Evolutionary conservation across 2,329 filamentous ascomycete species (phyloP), one percentile per base, ranked within the genome.

Genomic region (Nothophoma quercina): DNA sequence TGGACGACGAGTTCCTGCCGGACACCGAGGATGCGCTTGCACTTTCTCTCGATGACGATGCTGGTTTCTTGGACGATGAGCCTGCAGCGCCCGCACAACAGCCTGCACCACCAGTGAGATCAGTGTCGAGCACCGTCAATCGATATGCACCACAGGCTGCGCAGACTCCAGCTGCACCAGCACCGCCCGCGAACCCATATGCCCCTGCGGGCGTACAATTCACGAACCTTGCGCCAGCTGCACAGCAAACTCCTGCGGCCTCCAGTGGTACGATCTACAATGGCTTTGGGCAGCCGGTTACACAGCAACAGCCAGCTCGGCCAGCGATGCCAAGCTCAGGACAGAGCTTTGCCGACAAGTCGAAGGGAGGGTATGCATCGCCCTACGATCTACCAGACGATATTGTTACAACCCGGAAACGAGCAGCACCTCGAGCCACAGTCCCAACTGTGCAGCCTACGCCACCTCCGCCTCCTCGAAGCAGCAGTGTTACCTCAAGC

Each of bases 381-480:
- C 95, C 95, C 0, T 99, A 97, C 66, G 96, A 99, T 76, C 81
- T 99, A 16, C 95, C 95, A 4, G 90, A 95, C 75, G 93, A 97
- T 47, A 83, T 99, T 23, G 84, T 89, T 22, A 89, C 88, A 62
- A 86, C 81, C 21, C 88, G 66, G 81, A 86, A 72, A 88, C 89
- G 78, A 50, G 63, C 69, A 30, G 64, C 68, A 21, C 64, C 64
- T 46, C 63, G 71, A 42, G 48, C 64, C 21, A 49, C 64, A 8
- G 45, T 68, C n/a, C 63, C 74, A 41, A 56, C 63, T 42, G 32
- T 50, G 33, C 76, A 81, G 25, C 70, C 77, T 5, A 68, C 77
- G 30, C 79, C 81, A 12, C 77, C 81, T 28, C 85, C 85, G 10
- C 84, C 85, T 7, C 81, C 82, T 12, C 80, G 88, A 62, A 89